Conservation (phyloP, 768 basidiomycete genomes). For the Amanita pallidorosea region DNA sequence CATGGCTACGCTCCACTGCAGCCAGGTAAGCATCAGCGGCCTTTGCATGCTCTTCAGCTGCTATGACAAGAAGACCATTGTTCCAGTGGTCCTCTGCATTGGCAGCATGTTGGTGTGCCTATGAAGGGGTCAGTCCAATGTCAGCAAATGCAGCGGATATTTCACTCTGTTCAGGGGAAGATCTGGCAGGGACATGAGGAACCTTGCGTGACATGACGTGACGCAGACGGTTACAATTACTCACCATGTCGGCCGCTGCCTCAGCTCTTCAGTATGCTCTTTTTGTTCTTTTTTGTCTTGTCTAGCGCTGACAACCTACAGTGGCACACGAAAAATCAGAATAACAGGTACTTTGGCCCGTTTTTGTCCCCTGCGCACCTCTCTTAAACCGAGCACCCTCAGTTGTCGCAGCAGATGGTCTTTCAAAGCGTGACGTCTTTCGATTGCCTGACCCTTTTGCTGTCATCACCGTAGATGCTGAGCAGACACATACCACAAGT, state of each 20-base stretch:
- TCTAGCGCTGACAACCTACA: background rate
- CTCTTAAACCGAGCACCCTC: conserved; percentile 5
- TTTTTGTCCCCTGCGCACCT: background rate
- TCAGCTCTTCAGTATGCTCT: conserved; percentile 33
- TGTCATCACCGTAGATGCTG: conserved; percentile 95
- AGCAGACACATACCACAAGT: conserved; percentile 93
- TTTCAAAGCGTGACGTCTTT: conserved; percentile 92
- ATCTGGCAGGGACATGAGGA: conserved; percentile 3
- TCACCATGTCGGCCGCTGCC: conserved; percentile 31
- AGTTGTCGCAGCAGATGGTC: conserved; percentile 94
- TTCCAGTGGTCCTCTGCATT: conserved; percentile 65
- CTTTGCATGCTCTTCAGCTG: conserved; percentile 63
- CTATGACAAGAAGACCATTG: conserved; percentile 60
- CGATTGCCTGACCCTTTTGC: conserved; percentile 97
- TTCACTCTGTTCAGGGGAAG: conserved; percentile 6
- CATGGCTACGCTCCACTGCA: conserved; percentile 62
- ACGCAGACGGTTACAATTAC: background rate
- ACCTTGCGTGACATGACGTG: background rate
- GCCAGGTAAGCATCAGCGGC: conserved; percentile 69
- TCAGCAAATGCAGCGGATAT: background rate
- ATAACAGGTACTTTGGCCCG: conserved; percentile 46
- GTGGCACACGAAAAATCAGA: conserved; percentile 64
- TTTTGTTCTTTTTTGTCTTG: background rate
- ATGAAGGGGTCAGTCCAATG: conserved; percentile 4
- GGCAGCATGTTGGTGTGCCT: conserved; percentile 79